Percentiles rank a stretch among this genome's conserved stretches.
phyloP scores from a whole-genome alignment of 192 early-diverging fungal species.

The Backusella liffmaniae region DNA sequence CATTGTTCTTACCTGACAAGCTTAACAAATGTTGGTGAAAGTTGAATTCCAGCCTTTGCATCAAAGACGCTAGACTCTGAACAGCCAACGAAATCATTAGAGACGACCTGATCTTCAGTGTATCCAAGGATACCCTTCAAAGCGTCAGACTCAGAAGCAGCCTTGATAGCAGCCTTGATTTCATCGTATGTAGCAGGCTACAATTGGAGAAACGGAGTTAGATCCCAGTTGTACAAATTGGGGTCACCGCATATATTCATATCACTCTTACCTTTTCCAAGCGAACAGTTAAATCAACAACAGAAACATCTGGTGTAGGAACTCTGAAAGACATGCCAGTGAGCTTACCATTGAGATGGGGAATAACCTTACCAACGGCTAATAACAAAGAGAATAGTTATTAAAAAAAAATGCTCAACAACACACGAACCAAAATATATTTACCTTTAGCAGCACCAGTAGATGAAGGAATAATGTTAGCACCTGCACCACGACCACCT shows the following conservation, averaged over 20 bases:
- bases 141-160: conserved; percentile 61
- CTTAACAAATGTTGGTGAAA: conserved; percentile 66
- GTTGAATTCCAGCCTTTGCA: conserved; percentile 90
- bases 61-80: conserved; percentile 84
- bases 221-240: background rate
- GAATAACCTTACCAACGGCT: conserved; percentile 96
- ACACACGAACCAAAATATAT: background rate
- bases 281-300: conserved; percentile 94
- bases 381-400: background rate
- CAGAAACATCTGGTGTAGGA: conserved; percentile 89
- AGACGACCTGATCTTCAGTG: conserved; percentile 94
- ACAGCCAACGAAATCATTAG: conserved; percentile 91
- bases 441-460: conserved; percentile 90
- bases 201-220: background rate
- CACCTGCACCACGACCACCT: conserved; percentile 86
- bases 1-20: background rate
- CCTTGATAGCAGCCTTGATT: conserved; percentile 86
- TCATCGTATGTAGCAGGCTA: conserved; percentile 79
- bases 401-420: background rate
- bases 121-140: conserved; percentile 88
- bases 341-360: conserved; percentile 88
- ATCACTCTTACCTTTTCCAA: conserved; percentile 60
- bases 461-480: conserved; percentile 95
- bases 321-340: conserved; percentile 99
- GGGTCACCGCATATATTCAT: no score